phyloP scores from a whole-genome alignment of 2,329 filamentous ascomycete species.

The Phoma sp. region DNA sequence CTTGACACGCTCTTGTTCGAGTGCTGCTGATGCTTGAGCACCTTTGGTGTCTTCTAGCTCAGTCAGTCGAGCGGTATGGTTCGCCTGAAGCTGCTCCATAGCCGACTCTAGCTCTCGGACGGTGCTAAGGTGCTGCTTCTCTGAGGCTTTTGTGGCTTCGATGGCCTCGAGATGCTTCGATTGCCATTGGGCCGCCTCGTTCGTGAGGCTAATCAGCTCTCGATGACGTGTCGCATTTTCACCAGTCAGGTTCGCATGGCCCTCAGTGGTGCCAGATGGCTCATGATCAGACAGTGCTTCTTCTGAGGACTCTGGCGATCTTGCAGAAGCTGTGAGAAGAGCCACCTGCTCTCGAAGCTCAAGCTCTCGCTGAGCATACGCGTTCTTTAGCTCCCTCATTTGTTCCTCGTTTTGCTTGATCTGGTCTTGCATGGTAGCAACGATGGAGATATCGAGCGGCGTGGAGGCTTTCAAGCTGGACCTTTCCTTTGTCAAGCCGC shows the following conservation, averaged over 20 bases:
- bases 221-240: conserved; percentile 54
- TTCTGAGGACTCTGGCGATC: conserved; percentile 19
- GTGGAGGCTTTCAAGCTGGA: conserved; percentile 82
- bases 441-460: conserved; percentile 88
- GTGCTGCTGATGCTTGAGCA: conserved; percentile 35
- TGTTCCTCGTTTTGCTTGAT: conserved; percentile 83
- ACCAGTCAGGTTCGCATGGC: conserved; percentile 28
- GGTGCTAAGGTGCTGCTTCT: conserved; percentile 73
- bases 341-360: conserved; percentile 76
- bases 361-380: conserved; percentile 75
- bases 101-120: conserved; percentile 76
- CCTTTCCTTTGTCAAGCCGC: conserved; percentile 88
- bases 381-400: conserved; percentile 74
- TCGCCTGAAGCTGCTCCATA: conserved; percentile 47
- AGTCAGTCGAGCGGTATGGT: conserved; percentile 38
- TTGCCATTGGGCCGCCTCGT: conserved; percentile 77
- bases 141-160: conserved; percentile 72
- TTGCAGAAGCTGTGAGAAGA: conserved; percentile 65
- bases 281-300: conserved; percentile 28
- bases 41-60: conserved; percentile 41
- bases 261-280: conserved; percentile 10
- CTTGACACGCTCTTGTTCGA: conserved; percentile 51
- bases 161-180: conserved; percentile 75
- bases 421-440: conserved; percentile 86
- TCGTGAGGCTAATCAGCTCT: conserved; percentile 70